Base-by-base conservation (phyloP, 148 eudicot species). In the Spergularia marina region DNA sequence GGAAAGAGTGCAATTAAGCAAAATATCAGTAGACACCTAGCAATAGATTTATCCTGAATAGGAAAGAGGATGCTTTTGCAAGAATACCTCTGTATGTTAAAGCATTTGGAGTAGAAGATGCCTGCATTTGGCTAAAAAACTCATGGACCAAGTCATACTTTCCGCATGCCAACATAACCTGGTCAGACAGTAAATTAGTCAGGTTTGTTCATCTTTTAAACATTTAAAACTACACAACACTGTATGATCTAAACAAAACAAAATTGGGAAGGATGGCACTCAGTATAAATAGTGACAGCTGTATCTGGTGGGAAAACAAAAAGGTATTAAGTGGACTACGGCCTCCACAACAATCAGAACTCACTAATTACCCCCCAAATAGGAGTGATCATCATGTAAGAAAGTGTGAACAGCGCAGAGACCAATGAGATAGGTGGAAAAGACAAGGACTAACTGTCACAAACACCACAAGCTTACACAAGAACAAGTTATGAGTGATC, bases 151-250 rank as follows among this genome's bases (percentile, higher is more conserved):
- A 82, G 78, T 89, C 87, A 78, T 94, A 94, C 83, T 90, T 90
- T 60, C 86, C 92, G 80, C 96, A 91, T 75, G 85, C 93, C 80
- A 87, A 77, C 98, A 94, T 94, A 68, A 92, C 96, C 98, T 94
- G 90, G 62, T 65, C 66, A 47, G 78, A 71, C 62, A 25, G 69
- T 15, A 53, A 17, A 68, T n/a, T 49, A 57, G 4, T 71, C 15
- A 65, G 66, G 36, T 76, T n/a, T 40, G 25, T 30, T 70, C 39
- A 56, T 53, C 13, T 20, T 21, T 21, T 70, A 52, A 66, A 62
- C 72, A 68, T 60, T 7, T 21, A 14, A 68, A 55, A 74, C 12
- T 62, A 66, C 40, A 53, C 7, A 40, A 39, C 7, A 40, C 21
- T 54, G 39, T 51, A 69, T 41, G 49, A 5, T 6, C 49, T 44